Evolutionary conservation across 2,329 filamentous ascomycete species (phyloP).

Genomic region (Pyrenophora seminiperda): DNA sequence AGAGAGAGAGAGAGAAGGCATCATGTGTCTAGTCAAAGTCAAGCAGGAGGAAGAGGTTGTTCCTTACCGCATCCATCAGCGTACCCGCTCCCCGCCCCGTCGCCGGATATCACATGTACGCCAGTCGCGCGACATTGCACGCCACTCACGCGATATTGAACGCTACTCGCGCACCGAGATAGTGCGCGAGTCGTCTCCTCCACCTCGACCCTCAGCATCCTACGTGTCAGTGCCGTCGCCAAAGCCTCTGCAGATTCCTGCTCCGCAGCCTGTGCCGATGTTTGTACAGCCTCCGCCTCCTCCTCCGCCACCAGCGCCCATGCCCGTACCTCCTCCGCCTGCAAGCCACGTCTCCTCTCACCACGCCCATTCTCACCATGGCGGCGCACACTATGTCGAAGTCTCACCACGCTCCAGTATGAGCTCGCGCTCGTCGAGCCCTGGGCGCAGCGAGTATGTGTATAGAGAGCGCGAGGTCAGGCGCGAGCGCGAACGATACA

Average conservation of each 20-base stretch:
- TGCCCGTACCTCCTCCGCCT: constrained; percentile 35
- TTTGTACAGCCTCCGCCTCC: constrained; percentile 47
- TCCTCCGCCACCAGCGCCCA: constrained; percentile 37
- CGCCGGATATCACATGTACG: constrained; percentile 29
- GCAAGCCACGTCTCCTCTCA: constrained; percentile 24
- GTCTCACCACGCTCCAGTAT: constrained; percentile 48
- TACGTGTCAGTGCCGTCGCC: constrained; percentile 43
- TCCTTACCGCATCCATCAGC: constrained; percentile 44
- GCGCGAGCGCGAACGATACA: constrained; percentile 49
- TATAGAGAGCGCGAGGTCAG: constrained; percentile 52
- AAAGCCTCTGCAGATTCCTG: constrained; percentile 42
- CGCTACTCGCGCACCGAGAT: constrained; percentile 41
- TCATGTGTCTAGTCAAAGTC: constrained; percentile 56
- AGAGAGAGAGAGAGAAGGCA: constrained; percentile 1
- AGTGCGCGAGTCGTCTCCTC: constrained; percentile 36
- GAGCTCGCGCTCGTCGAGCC: constrained; percentile 38
- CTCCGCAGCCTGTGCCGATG: constrained; percentile 50
- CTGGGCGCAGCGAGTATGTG: constrained; percentile 48
- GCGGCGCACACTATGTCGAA: constrained; percentile 51
- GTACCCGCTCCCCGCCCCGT: constrained; percentile 37
- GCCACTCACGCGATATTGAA: constrained; percentile 24
- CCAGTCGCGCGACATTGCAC: constrained; percentile 22
- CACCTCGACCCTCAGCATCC: constrained; percentile 35
- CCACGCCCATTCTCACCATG: constrained; percentile 19
- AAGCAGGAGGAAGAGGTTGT: constrained; percentile 53